Evolutionary conservation across 2,329 filamentous ascomycete species (phyloP).

Genomic region (Monascus ruber): DNA sequence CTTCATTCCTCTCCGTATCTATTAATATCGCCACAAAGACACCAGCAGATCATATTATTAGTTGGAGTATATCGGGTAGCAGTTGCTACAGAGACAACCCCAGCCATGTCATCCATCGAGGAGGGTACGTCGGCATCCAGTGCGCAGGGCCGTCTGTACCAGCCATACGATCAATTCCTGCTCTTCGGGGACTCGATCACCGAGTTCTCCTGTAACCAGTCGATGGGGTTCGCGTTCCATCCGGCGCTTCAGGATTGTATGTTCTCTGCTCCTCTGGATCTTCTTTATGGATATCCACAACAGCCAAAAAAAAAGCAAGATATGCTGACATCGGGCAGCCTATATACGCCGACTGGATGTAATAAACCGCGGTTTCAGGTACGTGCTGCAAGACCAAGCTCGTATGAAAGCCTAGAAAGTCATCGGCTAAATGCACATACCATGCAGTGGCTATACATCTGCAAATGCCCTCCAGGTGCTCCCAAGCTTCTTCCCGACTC

Average conservation of each 20-base stretch:
- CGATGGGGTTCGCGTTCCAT: conserved; percentile 62
- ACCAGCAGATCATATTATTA: too few species aligned
- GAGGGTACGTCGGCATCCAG: neutral
- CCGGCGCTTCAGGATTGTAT: conserved; percentile 58
- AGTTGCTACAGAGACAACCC: too few species aligned
- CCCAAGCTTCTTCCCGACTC: conserved; percentile 58
- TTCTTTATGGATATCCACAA: too few species aligned
- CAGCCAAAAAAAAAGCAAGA: too few species aligned
- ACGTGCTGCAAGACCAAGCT: conserved; percentile 4
- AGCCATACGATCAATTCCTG: conserved; percentile 59
- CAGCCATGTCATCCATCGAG: conserved; percentile 3
- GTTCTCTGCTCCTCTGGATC: conserved; percentile 18
- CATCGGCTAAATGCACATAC: neutral
- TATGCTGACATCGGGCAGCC: conserved; percentile 35
- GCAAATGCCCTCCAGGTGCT: conserved; percentile 60
- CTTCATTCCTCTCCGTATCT: too few species aligned
- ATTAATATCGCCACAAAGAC: too few species aligned
- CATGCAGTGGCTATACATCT: conserved; percentile 64
- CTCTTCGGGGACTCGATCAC: conserved; percentile 88
- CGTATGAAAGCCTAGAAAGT: conserved; percentile 2
- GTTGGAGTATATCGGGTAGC: too few species aligned
- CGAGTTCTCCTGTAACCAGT: conserved; percentile 51
- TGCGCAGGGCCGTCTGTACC: conserved; percentile 5
- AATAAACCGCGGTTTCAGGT: conserved; percentile 73
- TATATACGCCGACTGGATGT: conserved; percentile 72